A percentile compares a stretch with the other conserved stretches of the same genome.
Evolutionary conservation across 495 filamentous ascomycete species (phyloP).

Genomic region (Aspergillus sclerotioniger): DNA sequence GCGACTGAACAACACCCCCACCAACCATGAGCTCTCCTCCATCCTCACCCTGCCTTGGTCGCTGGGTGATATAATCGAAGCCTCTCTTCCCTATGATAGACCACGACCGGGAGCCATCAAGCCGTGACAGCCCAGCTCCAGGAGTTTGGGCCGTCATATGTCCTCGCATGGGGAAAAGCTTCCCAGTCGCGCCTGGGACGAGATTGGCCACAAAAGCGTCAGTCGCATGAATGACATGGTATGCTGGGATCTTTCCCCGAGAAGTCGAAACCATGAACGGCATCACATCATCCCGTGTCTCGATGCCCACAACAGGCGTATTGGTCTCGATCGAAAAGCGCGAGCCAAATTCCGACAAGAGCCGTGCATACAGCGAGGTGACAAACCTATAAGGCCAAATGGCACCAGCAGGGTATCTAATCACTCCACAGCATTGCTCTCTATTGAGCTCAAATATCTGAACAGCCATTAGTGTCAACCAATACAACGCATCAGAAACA

Average conservation of each 20-base stretch:
- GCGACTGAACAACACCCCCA: slow-evolving; percentile 52
- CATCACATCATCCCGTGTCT: slow-evolving; percentile 1
- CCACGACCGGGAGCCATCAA: slow-evolving; percentile 34
- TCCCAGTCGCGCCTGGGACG: slow-evolving; percentile 63
- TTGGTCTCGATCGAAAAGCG: slow-evolving; percentile 71
- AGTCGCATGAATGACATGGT: slow-evolving; percentile 69
- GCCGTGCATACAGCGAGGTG: slow-evolving; percentile 57
- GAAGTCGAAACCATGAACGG: slow-evolving; percentile 53
- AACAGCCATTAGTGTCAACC: slow-evolving; percentile 14
- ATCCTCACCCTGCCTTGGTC: slow-evolving; percentile 39
- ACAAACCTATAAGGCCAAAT: slow-evolving; percentile 84
- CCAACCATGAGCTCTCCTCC: slow-evolving; percentile 64
- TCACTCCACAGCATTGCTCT: slow-evolving; percentile 31
- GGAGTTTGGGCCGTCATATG: slow-evolving; percentile 68
- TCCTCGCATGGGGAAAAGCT: slow-evolving; percentile 73
- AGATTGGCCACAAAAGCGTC: slow-evolving; percentile 77
- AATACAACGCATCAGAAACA: slow-evolving; percentile 1
- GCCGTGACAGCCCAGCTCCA: slow-evolving; percentile 31
- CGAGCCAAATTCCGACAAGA: slow-evolving; percentile 38
- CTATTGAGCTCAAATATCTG: background rate
- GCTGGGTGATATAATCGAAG: slow-evolving; percentile 78
- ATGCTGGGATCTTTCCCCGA: slow-evolving; percentile 57
- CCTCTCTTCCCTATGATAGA: slow-evolving; percentile 56
- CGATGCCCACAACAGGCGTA: slow-evolving; percentile 56
- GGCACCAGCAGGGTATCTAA: slow-evolving; percentile 45